These are phyloP conservation scores for Peronospora belbahrii DNA, from an alignment of 352 stramenopile genomes.

Conservation along the genomic window DNA sequence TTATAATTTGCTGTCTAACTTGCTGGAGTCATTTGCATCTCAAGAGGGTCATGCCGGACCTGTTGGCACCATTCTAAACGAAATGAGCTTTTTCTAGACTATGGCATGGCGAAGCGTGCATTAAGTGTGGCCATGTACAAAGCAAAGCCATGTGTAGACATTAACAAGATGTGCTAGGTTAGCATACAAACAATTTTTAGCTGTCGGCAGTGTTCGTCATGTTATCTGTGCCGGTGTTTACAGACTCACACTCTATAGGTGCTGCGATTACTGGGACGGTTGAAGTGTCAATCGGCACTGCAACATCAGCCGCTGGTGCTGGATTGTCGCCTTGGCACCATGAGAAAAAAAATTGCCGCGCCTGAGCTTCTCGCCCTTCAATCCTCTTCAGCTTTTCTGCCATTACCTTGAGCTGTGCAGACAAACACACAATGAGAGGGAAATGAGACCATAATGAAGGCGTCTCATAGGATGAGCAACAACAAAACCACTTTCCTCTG, in stretches of 20 bases:
- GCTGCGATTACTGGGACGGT: not conserved
- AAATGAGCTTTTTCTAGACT: conserved; percentile 35
- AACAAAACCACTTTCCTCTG: conserved; percentile 19
- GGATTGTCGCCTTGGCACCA: conserved; percentile 27
- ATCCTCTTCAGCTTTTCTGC: conserved; percentile 25
- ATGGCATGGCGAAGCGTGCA: conserved; percentile 1
- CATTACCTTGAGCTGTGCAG: conserved; percentile 26
- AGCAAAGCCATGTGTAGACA: conserved; percentile 4
- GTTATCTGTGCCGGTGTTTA: conserved; percentile 7
- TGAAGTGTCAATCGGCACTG: not conserved
- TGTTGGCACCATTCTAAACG: conserved; percentile 67
- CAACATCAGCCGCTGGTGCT: not conserved
- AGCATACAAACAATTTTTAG: conserved; percentile 12
- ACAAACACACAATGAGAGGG: conserved; percentile 4
- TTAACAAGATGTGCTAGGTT: conserved; percentile 20
- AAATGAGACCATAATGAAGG: not conserved
- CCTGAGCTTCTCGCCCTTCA: conserved; percentile 34
- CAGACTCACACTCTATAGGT: not conserved
- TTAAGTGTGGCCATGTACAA: not conserved
- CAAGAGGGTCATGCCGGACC: conserved; percentile 66
- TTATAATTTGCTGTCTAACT: conserved; percentile 76
- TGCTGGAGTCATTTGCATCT: conserved; percentile 75
- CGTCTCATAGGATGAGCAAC: not conserved
- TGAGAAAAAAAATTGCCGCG: conserved; percentile 35
- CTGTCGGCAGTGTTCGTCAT: conserved; percentile 15